Conservation (phyloP, 345 rosid species). For the Salix viminalis region DNA sequence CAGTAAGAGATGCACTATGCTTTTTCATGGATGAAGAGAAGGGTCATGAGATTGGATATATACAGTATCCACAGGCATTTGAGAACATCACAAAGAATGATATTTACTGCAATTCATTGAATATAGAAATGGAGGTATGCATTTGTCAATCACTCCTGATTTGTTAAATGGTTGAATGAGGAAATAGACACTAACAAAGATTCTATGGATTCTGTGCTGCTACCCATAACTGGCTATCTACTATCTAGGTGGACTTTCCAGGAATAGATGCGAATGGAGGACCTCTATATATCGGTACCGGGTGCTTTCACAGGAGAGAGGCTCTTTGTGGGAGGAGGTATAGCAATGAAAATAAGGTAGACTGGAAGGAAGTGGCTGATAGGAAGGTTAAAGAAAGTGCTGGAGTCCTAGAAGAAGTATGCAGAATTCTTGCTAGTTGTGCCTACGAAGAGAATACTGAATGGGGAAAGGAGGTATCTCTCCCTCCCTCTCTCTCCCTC, state of each 20-base stretch:
- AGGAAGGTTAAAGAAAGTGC: slow-evolving; percentile 7
- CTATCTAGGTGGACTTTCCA: slow-evolving; percentile 51
- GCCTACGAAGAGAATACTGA: slow-evolving; percentile 45
- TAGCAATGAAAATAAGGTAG: slow-evolving; percentile 8
- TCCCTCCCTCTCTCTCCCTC: no score
- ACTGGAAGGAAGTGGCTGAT: slow-evolving; percentile 25
- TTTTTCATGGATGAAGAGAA: slow-evolving; percentile 70
- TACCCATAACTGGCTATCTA: slow-evolving; percentile 9
- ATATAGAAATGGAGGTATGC: slow-evolving; percentile 23
- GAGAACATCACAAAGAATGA: slow-evolving; percentile 57
- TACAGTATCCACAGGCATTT: slow-evolving; percentile 59
- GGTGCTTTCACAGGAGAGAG: slow-evolving; percentile 83
- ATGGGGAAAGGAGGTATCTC: slow-evolving; percentile 73
- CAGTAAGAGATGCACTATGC: slow-evolving; percentile 45
- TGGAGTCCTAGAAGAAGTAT: slow-evolving; percentile 24
- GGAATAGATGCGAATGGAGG: slow-evolving; percentile 74
- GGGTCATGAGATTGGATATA: slow-evolving; percentile 57
- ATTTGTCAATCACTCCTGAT: not conserved
- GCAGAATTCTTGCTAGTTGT: slow-evolving; percentile 59
- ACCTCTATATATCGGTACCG: slow-evolving; percentile 57
- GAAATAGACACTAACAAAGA: no score
- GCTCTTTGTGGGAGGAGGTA: slow-evolving; percentile 44
- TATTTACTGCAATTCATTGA: slow-evolving; percentile 29
- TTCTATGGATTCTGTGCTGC: no score
- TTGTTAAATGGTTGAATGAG: no score